Evolutionary conservation across 163 green algal genomes (phyloP), one percentile per base, ranked within the genome.

Genomic region (Scenedesmus sp.): DNA sequence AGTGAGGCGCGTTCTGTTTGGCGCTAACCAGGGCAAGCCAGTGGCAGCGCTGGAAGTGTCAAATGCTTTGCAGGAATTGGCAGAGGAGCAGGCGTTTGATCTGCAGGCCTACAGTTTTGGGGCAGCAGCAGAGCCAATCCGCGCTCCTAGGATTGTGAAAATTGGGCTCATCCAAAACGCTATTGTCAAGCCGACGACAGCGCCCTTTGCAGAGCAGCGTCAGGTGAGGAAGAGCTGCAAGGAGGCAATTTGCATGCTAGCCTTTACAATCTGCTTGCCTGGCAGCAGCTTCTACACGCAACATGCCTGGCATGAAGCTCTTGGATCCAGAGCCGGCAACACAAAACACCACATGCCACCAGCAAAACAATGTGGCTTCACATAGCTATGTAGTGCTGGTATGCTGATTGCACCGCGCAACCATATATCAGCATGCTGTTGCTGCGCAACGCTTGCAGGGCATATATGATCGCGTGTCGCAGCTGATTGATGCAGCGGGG

Each of bases 91-190:
- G 42, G 30, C 90, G 73, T 97, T 96, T 93, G 95, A 98, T 89
- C 56, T 98, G n/a, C 93, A 97, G 73, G 94, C 72, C 6, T 99
- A 95, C 87, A 42, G 43, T 5, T 98, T 99, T 80, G 91, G 40
- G 0, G 98, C 98, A 22, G 92, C 92, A 9, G 73, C 85, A 9
- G 97, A 99, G 94, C 95, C 99, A 93, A 83, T 98, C 59, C 93
- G 98, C 0, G 65, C 88, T 9, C 96, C 97, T 5, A 94, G 96
- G 0, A 43, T 97, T 20, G 95, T 98, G 15, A 87, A 93, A 0
- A 94, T 99, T 49, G 98, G 95, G 0, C 90, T 99, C 35, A 93
- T 99, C 9, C 98, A 99, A 90, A 97, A 99, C 90, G 89, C 93
- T 35, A 98, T 98, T 43, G 90, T 95, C 16, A 81, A 95, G n/a